Evolutionary conservation across 2,329 filamentous ascomycete genomes (phyloP), one percentile per base, ranked within the genome.

Genomic region (Xylariales sp.): DNA sequence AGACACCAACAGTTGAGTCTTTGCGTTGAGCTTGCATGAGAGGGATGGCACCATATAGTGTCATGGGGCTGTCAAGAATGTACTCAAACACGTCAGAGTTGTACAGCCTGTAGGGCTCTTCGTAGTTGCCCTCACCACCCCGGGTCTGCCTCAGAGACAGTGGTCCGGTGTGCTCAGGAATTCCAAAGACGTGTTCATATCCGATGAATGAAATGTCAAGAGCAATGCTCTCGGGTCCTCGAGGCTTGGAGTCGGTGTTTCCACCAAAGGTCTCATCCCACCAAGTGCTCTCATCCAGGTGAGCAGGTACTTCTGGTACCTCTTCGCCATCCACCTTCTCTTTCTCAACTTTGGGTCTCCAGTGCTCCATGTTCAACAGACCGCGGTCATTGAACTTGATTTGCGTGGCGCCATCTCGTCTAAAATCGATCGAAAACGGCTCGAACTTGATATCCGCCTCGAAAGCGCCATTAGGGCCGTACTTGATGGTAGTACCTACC

Each of bases 61-160:
- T 97, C 93, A 98, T 98, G 1, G 93, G 90, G 62, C 89, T 97
- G 62, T 97, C 87, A 52, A 96, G 76, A 52, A 95, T 83, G 61
- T 98, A 98, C 66, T 98, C 93, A 52, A 98, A 98, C 10, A 98
- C 93, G 59, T 98, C 93, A 21, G 88, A 78, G 61, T 98, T 98
- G 69, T 96, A 96, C 61, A 98, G 66, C 25, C 93, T 80, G 66
- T 98, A 98, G 1, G 93, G 93, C 45, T 98, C 88, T 8, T 76
- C 72, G 62, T 93, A 88, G 52, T 88, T 87, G 44, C 86, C 88
- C 15, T 88, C 78, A 17, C 89, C 89, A 37, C 91, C 93, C 38
- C 88, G 83, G 11, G 93, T 98, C 60, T 95, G 81, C 63, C 86
- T 93, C 50, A 98, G 67, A 1, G 91, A 94, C 31, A 98, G 61